phyloP scores from a whole-genome alignment of 2,329 filamentous ascomycete genomes.

The Microdochium trichocladiopsis region DNA sequence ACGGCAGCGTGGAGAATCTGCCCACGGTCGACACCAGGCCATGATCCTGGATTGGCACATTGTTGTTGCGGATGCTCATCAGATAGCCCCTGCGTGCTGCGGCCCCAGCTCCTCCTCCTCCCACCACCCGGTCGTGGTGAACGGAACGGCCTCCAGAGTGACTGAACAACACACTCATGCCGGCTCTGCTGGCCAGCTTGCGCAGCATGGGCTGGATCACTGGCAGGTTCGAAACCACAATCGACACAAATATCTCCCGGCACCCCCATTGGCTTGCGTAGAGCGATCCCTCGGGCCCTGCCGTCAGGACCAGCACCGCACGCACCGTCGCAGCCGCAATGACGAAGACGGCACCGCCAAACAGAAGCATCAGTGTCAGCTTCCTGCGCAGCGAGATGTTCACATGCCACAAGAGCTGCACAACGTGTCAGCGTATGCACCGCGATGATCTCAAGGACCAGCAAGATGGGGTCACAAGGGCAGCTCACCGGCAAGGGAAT shows the following conservation, averaged over 20 bases:
- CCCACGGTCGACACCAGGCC: too few relatives aligned
- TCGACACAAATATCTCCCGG: conserved; percentile 29
- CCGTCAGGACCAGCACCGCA: conserved; percentile 28
- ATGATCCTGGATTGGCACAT: too few relatives aligned
- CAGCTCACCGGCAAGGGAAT: conserved; percentile 35
- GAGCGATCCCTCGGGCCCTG: conserved; percentile 9
- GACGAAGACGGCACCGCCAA: conserved; percentile 39
- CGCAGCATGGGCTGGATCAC: conserved; percentile 13
- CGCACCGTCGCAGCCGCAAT: conserved; percentile 39
- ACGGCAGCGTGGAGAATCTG: too few relatives aligned
- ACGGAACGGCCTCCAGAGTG: conserved; percentile 1
- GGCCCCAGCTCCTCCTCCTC: too few relatives aligned
- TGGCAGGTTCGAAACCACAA: conserved; percentile 26
- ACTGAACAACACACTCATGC: conserved; percentile 8
- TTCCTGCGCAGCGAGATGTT: conserved; percentile 31
- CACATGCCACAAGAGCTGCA: conserved; percentile 35
- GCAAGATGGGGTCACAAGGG: too few relatives aligned
- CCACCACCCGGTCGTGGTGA: neutral
- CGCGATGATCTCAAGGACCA: too few relatives aligned
- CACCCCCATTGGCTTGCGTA: conserved; percentile 22
- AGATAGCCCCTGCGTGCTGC: too few relatives aligned
- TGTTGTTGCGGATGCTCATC: too few relatives aligned
- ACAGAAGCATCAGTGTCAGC: conserved; percentile 33
- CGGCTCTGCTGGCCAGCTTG: conserved; percentile 6
- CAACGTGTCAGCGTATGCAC: neutral